Percentiles rank a stretch among this genome's conserved stretches.
Evolutionary conservation across 257 asterid species (phyloP).

Genomic region (Primulina eburnea): DNA sequence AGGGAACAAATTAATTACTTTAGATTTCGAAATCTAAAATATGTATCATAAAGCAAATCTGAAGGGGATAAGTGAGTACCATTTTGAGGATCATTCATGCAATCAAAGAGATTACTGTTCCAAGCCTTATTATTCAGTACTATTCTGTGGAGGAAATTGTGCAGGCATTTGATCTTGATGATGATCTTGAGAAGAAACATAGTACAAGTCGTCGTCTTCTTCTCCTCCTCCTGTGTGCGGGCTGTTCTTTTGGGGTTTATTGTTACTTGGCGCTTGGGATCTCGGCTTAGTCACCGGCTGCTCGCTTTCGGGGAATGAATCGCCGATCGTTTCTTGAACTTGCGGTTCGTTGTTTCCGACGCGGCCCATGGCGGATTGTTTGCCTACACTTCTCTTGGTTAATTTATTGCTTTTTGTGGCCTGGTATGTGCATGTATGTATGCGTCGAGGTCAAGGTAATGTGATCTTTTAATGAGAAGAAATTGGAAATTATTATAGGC

Average conservation of each 20-base stretch:
- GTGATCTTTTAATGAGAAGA: not conserved
- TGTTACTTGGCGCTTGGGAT: not conserved
- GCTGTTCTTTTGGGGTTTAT: not conserved
- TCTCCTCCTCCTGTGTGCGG: not conserved
- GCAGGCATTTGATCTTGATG: not conserved
- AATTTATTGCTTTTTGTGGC: too few species aligned
- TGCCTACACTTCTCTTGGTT: not conserved
- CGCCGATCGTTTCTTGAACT: not conserved
- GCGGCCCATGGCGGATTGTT: not conserved
- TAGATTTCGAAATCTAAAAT: too few species aligned
- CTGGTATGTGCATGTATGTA: too few species aligned
- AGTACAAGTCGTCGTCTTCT: not conserved
- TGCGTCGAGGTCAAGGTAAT: not conserved
- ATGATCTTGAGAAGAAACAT: not conserved
- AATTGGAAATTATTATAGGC: not conserved
- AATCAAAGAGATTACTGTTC: conserved; percentile 45
- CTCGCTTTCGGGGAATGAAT: not conserved
- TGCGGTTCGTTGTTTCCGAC: not conserved
- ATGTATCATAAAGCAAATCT: too few species aligned
- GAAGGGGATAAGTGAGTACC: conserved; percentile 26
- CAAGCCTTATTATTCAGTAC: conserved; percentile 25
- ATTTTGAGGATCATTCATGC: conserved; percentile 54
- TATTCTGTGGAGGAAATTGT: not conserved
- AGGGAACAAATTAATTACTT: too few species aligned
- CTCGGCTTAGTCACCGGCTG: not conserved